phyloP scores from a whole-genome alignment of 78 protist species.

The Cavenderia fasciculata region DNA sequence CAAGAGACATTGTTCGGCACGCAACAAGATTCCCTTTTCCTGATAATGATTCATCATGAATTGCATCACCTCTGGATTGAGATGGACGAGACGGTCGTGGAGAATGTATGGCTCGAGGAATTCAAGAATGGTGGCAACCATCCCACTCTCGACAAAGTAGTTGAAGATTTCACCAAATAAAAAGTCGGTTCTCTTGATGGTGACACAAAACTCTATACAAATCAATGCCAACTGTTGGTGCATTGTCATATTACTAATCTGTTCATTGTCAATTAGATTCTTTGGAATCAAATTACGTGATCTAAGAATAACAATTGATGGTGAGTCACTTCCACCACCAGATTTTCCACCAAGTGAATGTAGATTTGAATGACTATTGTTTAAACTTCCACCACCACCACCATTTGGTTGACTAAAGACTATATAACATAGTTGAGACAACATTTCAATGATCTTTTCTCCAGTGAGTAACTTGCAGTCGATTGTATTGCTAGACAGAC shows the following conservation, averaged over 20 bases:
- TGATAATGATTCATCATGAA: conserved; percentile 48
- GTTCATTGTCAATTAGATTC: background rate
- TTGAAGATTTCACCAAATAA: conserved; percentile 70
- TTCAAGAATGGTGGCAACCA: conserved; percentile 41
- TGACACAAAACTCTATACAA: conserved; percentile 57
- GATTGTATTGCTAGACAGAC: conserved; percentile 31
- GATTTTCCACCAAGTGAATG: no score
- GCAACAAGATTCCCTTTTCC: background rate
- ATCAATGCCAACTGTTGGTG: conserved; percentile 59
- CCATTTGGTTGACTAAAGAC: conserved; percentile 1
- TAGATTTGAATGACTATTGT: background rate
- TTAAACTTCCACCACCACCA: background rate
- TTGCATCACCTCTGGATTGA: conserved; percentile 79
- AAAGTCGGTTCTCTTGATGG: conserved; percentile 37
- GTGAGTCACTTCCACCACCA: background rate
- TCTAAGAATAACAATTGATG: background rate
- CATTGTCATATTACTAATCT: conserved; percentile 7
- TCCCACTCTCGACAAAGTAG: conserved; percentile 35
- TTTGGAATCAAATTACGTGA: conserved; percentile 29
- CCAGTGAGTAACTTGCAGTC: conserved; percentile 8
- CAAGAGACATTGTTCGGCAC: conserved; percentile 79
- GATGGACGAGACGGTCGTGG: conserved; percentile 19
- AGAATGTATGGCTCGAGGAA: conserved; percentile 70
- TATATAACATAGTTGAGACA: conserved; percentile 28
- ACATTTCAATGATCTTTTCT: conserved; percentile 65